These are phyloP conservation scores for Pichia nakasei DNA, from an alignment of 805 yeast genomes.

Conservation along the genomic window DNA sequence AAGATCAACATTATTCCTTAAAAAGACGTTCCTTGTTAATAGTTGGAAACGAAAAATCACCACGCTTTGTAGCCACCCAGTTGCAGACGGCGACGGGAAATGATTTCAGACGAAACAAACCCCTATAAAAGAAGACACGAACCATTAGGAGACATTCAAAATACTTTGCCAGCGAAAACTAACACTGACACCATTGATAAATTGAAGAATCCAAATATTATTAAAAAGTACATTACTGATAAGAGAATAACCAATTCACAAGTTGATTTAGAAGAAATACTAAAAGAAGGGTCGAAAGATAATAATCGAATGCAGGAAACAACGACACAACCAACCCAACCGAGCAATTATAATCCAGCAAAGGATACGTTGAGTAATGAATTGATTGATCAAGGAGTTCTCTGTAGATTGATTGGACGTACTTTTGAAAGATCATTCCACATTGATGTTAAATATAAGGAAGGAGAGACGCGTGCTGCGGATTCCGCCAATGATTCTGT, in stretches of 20 bases:
- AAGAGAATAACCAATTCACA: too few relatives aligned
- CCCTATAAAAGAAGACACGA: background rate
- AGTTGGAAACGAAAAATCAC: too few relatives aligned
- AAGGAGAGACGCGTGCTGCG: background rate
- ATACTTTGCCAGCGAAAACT: too few relatives aligned
- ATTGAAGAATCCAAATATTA: too few relatives aligned
- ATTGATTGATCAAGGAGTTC: slow-evolving; percentile 23
- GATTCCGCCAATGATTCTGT: background rate
- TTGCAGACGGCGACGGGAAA: background rate
- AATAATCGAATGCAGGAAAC: background rate
- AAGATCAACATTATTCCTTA: too few relatives aligned
- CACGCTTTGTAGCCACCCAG: too few relatives aligned
- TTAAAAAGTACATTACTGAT: too few relatives aligned
- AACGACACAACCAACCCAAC: slow-evolving; percentile 32
- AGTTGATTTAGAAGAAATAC: too few relatives aligned
- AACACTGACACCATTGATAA: too few relatives aligned
- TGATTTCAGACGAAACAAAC: background rate
- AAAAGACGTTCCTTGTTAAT: too few relatives aligned
- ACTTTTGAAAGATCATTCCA: slow-evolving; percentile 20
- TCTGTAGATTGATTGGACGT: slow-evolving; percentile 30
- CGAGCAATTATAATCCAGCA: slow-evolving; percentile 23
- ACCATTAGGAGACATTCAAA: background rate
- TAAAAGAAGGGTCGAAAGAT: too few relatives aligned
- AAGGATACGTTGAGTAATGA: slow-evolving; percentile 20
- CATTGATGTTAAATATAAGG: slow-evolving; percentile 24